These are phyloP conservation scores for Neoarthrinium moseri DNA, from an alignment of 2,329 filamentous ascomycete species.

Conservation along the genomic window DNA sequence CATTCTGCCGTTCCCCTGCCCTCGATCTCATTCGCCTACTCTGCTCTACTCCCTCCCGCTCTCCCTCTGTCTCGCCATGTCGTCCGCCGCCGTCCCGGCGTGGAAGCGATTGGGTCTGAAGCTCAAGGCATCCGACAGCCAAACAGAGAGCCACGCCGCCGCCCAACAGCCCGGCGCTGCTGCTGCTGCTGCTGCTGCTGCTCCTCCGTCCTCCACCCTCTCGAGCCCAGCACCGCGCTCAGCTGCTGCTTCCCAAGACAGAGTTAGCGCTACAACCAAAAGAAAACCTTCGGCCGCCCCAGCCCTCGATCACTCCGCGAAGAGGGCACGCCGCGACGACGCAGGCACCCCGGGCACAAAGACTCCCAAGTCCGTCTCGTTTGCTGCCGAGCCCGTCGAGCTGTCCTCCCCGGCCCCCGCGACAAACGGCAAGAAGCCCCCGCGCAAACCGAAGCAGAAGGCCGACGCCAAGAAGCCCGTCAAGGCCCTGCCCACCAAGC, in stretches of 20 bases:
- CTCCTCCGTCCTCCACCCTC: conserved; percentile 4
- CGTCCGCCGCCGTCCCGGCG: conserved; percentile 47
- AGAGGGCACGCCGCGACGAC: conserved; percentile 28
- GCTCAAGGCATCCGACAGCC: conserved; percentile 46
- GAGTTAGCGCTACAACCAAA: conserved; percentile 19
- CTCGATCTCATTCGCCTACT: neutral
- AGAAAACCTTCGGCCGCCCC: conserved; percentile 29
- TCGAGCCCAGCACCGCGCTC: too few relatives aligned
- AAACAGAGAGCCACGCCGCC: conserved; percentile 25
- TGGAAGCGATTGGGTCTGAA: conserved; percentile 65
- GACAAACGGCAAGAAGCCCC: conserved; percentile 18
- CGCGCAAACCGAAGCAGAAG: conserved; percentile 33
- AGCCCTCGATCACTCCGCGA: conserved; percentile 28
- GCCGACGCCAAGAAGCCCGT: conserved; percentile 18
- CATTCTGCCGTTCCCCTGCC: neutral
- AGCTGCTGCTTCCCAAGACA: conserved; percentile 2
- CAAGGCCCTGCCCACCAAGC: conserved; percentile 20
- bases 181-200: conserved; percentile 11
- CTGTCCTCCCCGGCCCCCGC: conserved; percentile 10
- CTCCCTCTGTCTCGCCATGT: conserved; percentile 33
- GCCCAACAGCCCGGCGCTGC: conserved; percentile 21
- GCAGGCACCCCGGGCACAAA: conserved; percentile 24
- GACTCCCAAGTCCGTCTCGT: conserved; percentile 48
- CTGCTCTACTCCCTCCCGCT: neutral
- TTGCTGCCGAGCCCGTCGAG: conserved; percentile 24